Base-by-base conservation (phyloP, 2,329 filamentous ascomycete genomes). In the Neospermospora avenae region DNA sequence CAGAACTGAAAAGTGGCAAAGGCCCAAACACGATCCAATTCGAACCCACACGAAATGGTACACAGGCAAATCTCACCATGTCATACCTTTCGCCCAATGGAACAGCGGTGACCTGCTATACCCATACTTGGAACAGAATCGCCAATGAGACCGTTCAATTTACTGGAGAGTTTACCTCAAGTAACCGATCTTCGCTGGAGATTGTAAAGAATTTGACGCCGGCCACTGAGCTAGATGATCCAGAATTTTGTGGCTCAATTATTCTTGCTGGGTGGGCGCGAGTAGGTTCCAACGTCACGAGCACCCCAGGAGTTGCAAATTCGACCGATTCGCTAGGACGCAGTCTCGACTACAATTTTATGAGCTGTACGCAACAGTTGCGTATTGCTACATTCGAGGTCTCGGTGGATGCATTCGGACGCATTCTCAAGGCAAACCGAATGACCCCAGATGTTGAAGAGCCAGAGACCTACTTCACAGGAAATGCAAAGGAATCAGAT, bases 281-380 rank as follows among this genome's bases (percentile, higher is more conserved):
- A 8, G 20, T 49, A 45, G 22, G 55, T 48, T 24, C 22, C 22
- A 22, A 24, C 39, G 7, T 39, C 35, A 4, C 16, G 7, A 39
- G 35, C 1, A 1, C 8, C 35, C 35, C 13, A n/a, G 35, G 35
- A 39, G 35, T 39, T 39, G 16, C 16, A 39, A 39, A 39, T 13
- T 10, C 4, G 7, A 39, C 35, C 6, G 11, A 22, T 7, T 16
- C 2, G n/a, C n/a, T n/a, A 22, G 46, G 35, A 3, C 14, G 24
- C 13, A 20, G n/a, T 16, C 7, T 56, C 3, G 59, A 54, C 31
- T 53, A 20, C 22, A 65, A 61, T 5, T 64, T 76, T 24, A 63
- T 79, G 1, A 63, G 69, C 3, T 81, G 78, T 48, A 68, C 60
- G 4, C 74, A 75, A 1, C 63, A 41, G 4, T n/a, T 79, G 1